Evolutionary conservation across 345 rosid species (phyloP).

Genomic region (Populus nigra): DNA sequence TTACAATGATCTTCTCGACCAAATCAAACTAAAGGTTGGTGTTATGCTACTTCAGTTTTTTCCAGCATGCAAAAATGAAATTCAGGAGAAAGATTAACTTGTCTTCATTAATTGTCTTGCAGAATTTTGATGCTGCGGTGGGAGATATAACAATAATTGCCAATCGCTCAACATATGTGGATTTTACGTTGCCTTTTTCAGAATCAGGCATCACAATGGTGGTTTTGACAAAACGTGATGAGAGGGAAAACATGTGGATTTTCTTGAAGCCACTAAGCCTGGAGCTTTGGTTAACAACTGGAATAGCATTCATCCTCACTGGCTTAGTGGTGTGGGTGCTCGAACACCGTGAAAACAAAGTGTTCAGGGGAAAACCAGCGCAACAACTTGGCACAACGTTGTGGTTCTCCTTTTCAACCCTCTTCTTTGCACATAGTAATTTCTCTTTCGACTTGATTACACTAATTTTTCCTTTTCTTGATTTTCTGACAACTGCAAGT

Average conservation of each 20-base stretch:
- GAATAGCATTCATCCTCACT: not conserved
- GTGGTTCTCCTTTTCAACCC: slow-evolving; percentile 21
- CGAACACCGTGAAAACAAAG: slow-evolving; percentile 38
- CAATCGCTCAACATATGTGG: slow-evolving; percentile 14
- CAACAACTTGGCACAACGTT: slow-evolving; percentile 16
- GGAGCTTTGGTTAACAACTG: slow-evolving; percentile 24
- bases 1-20: slow-evolving; percentile 28
- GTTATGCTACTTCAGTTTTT: not conserved
- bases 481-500: not conserved
- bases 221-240: not conserved
- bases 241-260: slow-evolving; percentile 7
- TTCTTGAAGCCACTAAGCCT: slow-evolving; percentile 23
- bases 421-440: slow-evolving; percentile 19
- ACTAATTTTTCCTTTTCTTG: too few relatives aligned
- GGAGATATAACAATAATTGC: slow-evolving; percentile 24
- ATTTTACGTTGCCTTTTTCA: slow-evolving; percentile 27
- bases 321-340: slow-evolving; percentile 50
- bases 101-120: not conserved
- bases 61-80: too few relatives aligned
- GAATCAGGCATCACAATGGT: slow-evolving; percentile 28
- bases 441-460: not conserved
- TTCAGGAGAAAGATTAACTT: too few relatives aligned
- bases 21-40: slow-evolving; percentile 35
- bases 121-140: slow-evolving; percentile 26
- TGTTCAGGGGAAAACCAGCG: slow-evolving; percentile 41